These are phyloP conservation scores for Dactylis glomerata DNA, from an alignment of 176 grass and related monocot species.

Conservation along the genomic window DNA sequence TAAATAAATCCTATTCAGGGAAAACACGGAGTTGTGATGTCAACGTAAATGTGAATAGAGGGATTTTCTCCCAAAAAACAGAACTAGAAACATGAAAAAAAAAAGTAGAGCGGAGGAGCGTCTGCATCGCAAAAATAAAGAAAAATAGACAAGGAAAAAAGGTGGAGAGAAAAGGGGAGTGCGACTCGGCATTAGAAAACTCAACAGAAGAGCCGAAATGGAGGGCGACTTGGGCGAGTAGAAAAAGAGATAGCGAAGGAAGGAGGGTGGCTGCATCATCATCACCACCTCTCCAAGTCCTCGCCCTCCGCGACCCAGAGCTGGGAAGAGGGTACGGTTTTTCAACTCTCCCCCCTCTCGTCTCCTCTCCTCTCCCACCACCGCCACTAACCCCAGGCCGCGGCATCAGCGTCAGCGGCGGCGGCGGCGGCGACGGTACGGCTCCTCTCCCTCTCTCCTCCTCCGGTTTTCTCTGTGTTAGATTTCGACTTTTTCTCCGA, in stretches of 20 bases:
- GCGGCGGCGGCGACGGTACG: slow-evolving; percentile 24
- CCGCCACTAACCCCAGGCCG: slow-evolving; percentile 15
- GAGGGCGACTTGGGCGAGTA: slow-evolving; percentile 11
- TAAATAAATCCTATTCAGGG: not conserved
- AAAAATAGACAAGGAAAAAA: not conserved
- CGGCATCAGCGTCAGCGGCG: not conserved
- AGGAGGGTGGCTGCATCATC: not conserved
- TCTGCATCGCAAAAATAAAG: not conserved
- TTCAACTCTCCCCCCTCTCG: not conserved
- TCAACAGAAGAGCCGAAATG: not conserved
- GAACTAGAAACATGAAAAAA: not conserved
- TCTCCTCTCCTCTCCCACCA: not conserved
- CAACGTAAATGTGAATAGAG: not conserved
- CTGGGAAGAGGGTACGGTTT: not conserved
- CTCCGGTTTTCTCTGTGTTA: not conserved
- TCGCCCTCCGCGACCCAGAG: not conserved
- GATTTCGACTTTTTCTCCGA: not conserved
- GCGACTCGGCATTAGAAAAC: not conserved
- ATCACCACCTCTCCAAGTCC: not conserved
- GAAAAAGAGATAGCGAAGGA: not conserved
- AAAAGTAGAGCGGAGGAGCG: not conserved
- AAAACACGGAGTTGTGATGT: not conserved
- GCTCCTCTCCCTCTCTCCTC: not conserved
- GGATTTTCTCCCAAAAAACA: not conserved
- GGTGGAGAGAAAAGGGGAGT: not conserved